phyloP scores from a whole-genome alignment of 768 basidiomycete genomes.

The Kwoniella shandongensis region DNA sequence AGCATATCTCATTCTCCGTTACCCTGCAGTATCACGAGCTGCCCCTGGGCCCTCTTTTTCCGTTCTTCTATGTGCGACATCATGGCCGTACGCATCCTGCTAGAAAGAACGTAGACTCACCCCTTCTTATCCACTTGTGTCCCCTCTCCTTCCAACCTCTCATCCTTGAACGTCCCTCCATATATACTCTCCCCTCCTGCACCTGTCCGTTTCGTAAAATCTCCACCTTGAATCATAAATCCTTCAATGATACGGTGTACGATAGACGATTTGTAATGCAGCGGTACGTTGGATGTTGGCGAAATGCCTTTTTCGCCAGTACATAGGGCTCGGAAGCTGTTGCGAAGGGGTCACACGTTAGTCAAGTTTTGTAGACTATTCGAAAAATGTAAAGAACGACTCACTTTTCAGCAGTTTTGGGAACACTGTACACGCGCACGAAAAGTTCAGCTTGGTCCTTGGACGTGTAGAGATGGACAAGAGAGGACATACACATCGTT shows the following conservation, averaged over 20 bases:
- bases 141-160: constrained; percentile 62
- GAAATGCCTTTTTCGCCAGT: constrained; percentile 83
- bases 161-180: constrained; percentile 67
- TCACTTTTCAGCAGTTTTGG: constrained; percentile 74
- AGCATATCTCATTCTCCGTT: neutral
- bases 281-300: constrained; percentile 62
- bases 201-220: constrained; percentile 64
- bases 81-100: too few species aligned
- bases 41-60: neutral
- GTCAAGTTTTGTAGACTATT: neutral
- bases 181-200: constrained; percentile 55
- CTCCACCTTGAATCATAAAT: constrained; percentile 76
- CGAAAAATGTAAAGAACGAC: constrained; percentile 23
- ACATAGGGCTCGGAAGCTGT: constrained; percentile 80
- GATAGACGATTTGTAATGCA: constrained; percentile 78
- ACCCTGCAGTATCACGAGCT: neutral
- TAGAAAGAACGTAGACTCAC: constrained; percentile 49
- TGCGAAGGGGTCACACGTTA: constrained; percentile 60
- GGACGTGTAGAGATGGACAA: too few species aligned
- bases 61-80: too few species aligned
- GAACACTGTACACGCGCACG: constrained; percentile 55
- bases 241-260: constrained; percentile 72
- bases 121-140: constrained; percentile 61
- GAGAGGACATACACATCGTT: constrained; percentile 59
- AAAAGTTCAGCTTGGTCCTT: neutral